Evolutionary conservation across 1,284 basidiomycete species (phyloP), one percentile per base, ranked within the genome.

Genomic region (Pyrrhoderma noxium): DNA sequence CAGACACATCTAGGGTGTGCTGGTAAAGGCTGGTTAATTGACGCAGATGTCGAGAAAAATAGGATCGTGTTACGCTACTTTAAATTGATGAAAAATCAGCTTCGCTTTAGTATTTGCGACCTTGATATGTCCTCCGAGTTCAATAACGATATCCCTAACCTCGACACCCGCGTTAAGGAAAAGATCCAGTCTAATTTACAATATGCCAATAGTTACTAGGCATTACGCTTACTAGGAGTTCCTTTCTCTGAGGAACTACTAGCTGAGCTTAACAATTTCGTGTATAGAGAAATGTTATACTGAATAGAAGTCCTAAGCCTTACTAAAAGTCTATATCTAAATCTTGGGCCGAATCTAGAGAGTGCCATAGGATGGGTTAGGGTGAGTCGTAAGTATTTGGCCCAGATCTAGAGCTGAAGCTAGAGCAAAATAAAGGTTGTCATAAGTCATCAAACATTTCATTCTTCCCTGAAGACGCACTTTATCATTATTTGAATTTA

Each of bases 21-120:
- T 3, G 19, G 31, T 8, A 22, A 35, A 8, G 31, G 19, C n/a
- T 46, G 45, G 45, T 35, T 3, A 11, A 46, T 52, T 38, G 45
- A 47, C 47, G 34, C n/a, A 16, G 2, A n/a, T 1, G 22, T 7
- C 7, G 11, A 23, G 13, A 48, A 47, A 23, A n/a, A n/a, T n/a
- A n/a, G n/a, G 8, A 37, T 14, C 2, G 37, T 16, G 5, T 52
- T 45, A 14, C 31, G 14, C 7, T 48, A 45, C 23, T 48, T 52
- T 22, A 7, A 9, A 2, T 21, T 52, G 25, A 47, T 52, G 51
- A 19, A 38, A 14, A 23, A 23, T 13, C 52, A 59, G 31, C 55
- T 64, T 21, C 51, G 58, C 36, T 60, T 59, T 40, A 56, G 25
- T 47, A 46, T 55, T 8, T 53, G 43, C 36, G 19, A 50, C 25